Conservation (phyloP, 768 basidiomycete species). For the Trametes maxima region DNA sequence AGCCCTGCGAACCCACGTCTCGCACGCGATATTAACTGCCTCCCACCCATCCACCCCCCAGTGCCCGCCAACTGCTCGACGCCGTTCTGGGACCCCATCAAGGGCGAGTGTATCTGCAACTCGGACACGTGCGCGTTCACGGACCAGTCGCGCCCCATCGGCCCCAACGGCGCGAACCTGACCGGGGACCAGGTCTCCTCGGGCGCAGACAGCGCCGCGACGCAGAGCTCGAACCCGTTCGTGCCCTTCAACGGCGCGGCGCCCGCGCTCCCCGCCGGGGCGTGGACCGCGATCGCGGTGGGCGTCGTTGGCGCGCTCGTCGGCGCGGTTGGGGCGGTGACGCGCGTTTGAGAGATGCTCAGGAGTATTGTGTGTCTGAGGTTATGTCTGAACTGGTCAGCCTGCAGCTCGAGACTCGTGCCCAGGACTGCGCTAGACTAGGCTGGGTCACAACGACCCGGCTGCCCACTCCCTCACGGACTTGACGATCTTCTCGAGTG, state of each 20-base stretch:
- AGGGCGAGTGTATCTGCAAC: slow-evolving; percentile 63
- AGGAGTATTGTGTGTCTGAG: background rate
- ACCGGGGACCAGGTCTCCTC: slow-evolving; percentile 60
- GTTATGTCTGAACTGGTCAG: background rate
- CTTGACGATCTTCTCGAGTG: too few species aligned
- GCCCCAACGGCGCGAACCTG: slow-evolving; percentile 71
- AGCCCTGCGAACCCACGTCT: background rate
- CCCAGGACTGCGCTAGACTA: background rate
- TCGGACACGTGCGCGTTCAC: slow-evolving; percentile 58
- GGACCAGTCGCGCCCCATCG: slow-evolving; percentile 65
- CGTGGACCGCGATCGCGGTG: slow-evolving; percentile 38
- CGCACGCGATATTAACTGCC: background rate
- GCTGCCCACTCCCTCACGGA: background rate
- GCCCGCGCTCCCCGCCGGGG: slow-evolving; percentile 29
- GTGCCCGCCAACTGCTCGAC: slow-evolving; percentile 76
- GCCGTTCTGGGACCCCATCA: slow-evolving; percentile 80
- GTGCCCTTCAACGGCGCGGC: slow-evolving; percentile 50
- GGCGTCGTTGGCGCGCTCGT: slow-evolving; percentile 41
- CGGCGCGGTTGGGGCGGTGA: slow-evolving; percentile 32
- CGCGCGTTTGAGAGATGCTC: slow-evolving; percentile 14
- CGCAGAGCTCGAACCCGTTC: slow-evolving; percentile 40
- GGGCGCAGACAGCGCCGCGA: slow-evolving; percentile 28
- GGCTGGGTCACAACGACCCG: background rate
- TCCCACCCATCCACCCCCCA: slow-evolving; percentile 29
- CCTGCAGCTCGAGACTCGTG: background rate